Conservation (phyloP, 805 yeast genomes). For the Jamesozyma rosinii region DNA sequence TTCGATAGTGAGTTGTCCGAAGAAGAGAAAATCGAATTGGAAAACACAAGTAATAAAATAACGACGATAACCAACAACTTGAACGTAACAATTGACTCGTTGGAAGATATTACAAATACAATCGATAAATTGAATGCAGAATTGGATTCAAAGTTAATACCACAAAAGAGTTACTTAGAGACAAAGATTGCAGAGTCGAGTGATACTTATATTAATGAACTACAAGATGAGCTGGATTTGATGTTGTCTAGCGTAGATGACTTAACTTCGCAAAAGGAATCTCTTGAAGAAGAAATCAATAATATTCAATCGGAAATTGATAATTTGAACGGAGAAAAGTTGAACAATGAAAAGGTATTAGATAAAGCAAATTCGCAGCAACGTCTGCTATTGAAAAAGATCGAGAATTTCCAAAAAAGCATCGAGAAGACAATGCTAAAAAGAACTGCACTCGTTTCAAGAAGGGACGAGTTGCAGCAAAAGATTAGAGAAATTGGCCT, state of each 20-base stretch:
- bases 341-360: conserved; percentile 33
- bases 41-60: conserved; percentile 33
- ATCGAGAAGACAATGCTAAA: conserved; percentile 58
- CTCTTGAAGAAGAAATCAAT: conserved; percentile 25
- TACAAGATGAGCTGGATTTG: conserved; percentile 16
- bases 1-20: conserved; percentile 46
- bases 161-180: conserved; percentile 38
- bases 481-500: conserved; percentile 81
- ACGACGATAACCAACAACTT: conserved; percentile 40
- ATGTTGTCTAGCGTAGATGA: conserved; percentile 10
- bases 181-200: conserved; percentile 14
- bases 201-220: conserved; percentile 8
- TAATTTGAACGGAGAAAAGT: conserved; percentile 22
- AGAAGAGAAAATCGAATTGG: conserved; percentile 41
- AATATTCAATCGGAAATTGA: conserved; percentile 22
- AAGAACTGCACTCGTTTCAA: conserved; percentile 45
- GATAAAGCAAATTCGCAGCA: conserved; percentile 51
- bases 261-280: conserved; percentile 21
- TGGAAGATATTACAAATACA: conserved; percentile 16
- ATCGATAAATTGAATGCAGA: conserved; percentile 41
- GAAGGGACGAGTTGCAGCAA: conserved; percentile 64
- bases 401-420: conserved; percentile 53
- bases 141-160: conserved; percentile 47
- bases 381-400: conserved; percentile 39
- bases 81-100: conserved; percentile 25